Percentiles rank a stretch among this genome's conserved stretches.
Conservation (phyloP, 208 protist species). For the Crithidia mellificae region DNA sequence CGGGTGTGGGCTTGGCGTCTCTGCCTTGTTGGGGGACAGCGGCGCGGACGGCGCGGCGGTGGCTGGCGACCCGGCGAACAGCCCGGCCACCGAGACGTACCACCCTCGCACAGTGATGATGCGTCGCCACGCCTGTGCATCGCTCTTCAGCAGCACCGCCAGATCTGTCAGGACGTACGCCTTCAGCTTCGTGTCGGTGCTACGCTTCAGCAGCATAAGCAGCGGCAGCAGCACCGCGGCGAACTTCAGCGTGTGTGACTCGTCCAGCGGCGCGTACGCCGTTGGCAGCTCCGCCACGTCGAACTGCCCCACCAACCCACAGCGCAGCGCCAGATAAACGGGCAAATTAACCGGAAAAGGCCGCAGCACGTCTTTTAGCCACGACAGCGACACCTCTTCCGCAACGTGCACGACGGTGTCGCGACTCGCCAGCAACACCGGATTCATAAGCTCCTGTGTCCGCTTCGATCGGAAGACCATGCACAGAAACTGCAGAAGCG, state of each 20-base stretch:
- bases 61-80: conserved; percentile 34
- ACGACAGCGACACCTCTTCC: conserved; percentile 70
- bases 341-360: conserved; percentile 34
- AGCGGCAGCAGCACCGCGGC: conserved; percentile 56
- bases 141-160: conserved; percentile 51
- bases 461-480: conserved; percentile 65
- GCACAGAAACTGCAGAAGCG: conserved; percentile 67
- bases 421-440: conserved; percentile 42
- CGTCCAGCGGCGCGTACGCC: conserved; percentile 34
- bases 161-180: conserved; percentile 57
- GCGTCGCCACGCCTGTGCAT: conserved; percentile 60
- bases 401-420: conserved; percentile 63
- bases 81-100: conserved; percentile 60
- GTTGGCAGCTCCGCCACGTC: conserved; percentile 37
- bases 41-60: neutral
- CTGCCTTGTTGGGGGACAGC: neutral
- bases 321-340: conserved; percentile 70
- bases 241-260: conserved; percentile 51
- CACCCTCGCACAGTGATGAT: conserved; percentile 65
- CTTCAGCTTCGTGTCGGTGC: conserved; percentile 43
- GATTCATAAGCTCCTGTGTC: conserved; percentile 83
- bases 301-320: conserved; percentile 68
- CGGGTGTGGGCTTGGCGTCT: neutral
- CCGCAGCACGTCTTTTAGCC: conserved; percentile 59
- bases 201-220: conserved; percentile 58